Evolutionary conservation across 192 early-diverging fungal species (phyloP).

Genomic region (Thamnidium elegans): DNA sequence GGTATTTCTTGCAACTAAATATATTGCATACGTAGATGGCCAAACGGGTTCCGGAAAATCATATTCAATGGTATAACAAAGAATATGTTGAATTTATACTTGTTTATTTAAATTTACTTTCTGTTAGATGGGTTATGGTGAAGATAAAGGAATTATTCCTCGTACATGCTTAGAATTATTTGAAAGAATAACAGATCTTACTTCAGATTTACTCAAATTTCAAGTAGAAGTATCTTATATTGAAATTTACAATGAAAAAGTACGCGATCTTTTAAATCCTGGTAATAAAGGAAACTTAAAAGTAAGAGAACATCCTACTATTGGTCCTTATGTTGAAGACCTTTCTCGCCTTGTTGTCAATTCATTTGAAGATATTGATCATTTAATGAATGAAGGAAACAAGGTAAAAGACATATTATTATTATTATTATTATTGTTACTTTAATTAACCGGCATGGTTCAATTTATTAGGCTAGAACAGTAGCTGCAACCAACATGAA

Average conservation of each 20-base stretch:
- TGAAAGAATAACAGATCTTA: conserved; percentile 47
- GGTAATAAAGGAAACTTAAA: conserved; percentile 65
- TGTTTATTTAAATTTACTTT: background rate
- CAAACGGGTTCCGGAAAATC: conserved; percentile 77
- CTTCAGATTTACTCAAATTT: conserved; percentile 42
- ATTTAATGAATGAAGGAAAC: conserved; percentile 76
- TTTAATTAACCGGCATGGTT: background rate
- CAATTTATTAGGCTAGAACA: conserved; percentile 59
- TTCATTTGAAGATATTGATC: conserved; percentile 63
- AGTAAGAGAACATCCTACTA: conserved; percentile 76
- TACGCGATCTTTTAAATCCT: conserved; percentile 78
- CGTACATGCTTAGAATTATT: conserved; percentile 79
- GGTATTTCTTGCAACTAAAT: background rate
- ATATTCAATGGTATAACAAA: conserved; percentile 54
- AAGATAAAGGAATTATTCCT: conserved; percentile 86
- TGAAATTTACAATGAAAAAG: conserved; percentile 89
- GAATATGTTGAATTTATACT: background rate
- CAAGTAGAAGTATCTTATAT: conserved; percentile 85
- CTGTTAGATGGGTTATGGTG: conserved; percentile 64
- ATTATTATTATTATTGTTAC: background rate
- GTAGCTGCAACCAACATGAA: conserved; percentile 97
- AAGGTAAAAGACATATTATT: conserved; percentile 43
- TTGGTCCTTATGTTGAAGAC: conserved; percentile 91
- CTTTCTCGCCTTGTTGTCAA: conserved; percentile 80
- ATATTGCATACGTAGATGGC: conserved; percentile 49